phyloP scores from a whole-genome alignment of 1,284 basidiomycete species.

The Cystobasidium slooffiae region DNA sequence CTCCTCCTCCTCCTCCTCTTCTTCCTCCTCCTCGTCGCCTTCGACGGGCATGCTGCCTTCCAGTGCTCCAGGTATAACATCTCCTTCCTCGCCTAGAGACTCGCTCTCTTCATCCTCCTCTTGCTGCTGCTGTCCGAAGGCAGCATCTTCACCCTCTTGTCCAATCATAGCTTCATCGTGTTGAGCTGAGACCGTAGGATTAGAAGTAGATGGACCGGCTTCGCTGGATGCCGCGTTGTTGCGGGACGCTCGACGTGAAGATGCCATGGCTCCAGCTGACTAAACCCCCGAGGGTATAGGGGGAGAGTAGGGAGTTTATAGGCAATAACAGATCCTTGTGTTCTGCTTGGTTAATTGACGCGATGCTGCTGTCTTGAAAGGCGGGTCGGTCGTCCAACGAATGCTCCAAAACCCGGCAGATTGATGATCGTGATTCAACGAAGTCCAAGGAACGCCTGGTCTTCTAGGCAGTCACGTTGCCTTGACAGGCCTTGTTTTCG shows the following conservation, averaged over 20 bases:
- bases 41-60: constrained; percentile 30
- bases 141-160: constrained; percentile 15
- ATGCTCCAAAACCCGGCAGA: too few relatives aligned
- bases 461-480: too few relatives aligned
- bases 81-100: constrained; percentile 26
- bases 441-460: too few relatives aligned
- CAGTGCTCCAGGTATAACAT: background rate
- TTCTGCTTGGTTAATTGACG: too few relatives aligned
- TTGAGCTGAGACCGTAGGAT: constrained; percentile 25
- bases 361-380: too few relatives aligned
- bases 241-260: constrained; percentile 19
- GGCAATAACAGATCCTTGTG: too few relatives aligned
- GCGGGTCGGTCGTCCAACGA: too few relatives aligned
- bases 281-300: too few relatives aligned
- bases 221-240: constrained; percentile 10
- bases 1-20: constrained; percentile 44
- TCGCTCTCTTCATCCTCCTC: constrained; percentile 50
- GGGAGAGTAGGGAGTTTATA: too few relatives aligned
- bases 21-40: constrained; percentile 25
- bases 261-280: constrained; percentile 4
- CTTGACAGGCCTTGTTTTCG: too few relatives aligned
- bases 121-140: constrained; percentile 40
- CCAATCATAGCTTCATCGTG: constrained; percentile 32
- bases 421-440: too few relatives aligned
- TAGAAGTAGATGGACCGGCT: constrained; percentile 22